Conservation (phyloP, 208 protist genomes). For the Angomonas deanei region DNA sequence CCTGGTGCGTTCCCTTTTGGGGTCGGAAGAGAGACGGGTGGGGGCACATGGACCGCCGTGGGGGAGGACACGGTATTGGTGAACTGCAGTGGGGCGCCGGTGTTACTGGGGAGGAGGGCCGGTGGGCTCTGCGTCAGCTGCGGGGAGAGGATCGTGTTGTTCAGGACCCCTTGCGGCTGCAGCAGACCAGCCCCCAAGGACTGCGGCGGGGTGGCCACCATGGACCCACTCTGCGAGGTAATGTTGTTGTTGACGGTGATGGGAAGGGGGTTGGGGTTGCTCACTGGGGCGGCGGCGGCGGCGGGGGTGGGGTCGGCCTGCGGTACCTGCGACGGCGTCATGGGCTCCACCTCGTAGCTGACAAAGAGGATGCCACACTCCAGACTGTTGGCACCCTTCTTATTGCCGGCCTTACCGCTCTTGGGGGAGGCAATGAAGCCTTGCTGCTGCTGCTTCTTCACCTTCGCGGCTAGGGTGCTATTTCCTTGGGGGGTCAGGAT, state of each 20-base stretch:
- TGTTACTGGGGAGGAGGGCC: not conserved
- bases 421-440: not conserved
- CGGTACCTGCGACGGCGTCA: constrained; percentile 14
- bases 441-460: not conserved
- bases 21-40: not conserved
- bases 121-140: not conserved
- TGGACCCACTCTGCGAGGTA: not conserved
- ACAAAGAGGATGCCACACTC: not conserved
- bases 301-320: not conserved
- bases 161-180: not conserved
- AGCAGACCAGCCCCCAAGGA: not conserved
- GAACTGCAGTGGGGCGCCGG: not conserved
- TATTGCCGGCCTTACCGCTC: not conserved
- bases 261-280: not conserved
- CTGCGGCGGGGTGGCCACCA: not conserved
- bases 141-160: not conserved
- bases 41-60: not conserved
- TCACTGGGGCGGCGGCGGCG: not conserved
- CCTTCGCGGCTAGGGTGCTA: not conserved
- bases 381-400: not conserved
- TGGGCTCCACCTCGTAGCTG: not conserved
- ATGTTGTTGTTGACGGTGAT: not conserved
- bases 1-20: not conserved
- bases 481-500: not conserved
- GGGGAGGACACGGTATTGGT: not conserved